These are phyloP conservation scores for Euphrasia confusa DNA, from an alignment of 257 asterid species.

Conservation along the genomic window DNA sequence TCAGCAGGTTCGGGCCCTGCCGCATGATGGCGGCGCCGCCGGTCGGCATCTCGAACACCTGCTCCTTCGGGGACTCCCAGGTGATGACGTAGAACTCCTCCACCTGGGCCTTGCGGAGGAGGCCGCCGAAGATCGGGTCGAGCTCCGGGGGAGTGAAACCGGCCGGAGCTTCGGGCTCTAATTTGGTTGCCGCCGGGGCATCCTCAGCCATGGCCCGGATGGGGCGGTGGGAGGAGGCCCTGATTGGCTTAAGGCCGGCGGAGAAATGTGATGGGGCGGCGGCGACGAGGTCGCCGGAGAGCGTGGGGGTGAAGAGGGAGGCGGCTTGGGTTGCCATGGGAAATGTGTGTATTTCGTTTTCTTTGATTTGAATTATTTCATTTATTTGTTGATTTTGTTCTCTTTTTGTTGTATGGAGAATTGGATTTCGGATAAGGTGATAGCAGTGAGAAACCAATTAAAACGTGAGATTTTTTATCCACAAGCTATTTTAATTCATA, in stretches of 20 bases:
- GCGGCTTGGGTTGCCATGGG: constrained; percentile 80
- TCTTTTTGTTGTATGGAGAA: no score
- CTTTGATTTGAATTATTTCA: neutral
- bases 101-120: constrained; percentile 79
- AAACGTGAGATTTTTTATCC: no score
- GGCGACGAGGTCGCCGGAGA: constrained; percentile 39
- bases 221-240: constrained; percentile 31
- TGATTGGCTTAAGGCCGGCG: constrained; percentile 36
- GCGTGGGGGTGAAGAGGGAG: constrained; percentile 70
- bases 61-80: constrained; percentile 93
- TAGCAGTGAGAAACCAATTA: no score
- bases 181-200: constrained; percentile 28
- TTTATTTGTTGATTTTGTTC: no score
- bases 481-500: no score
- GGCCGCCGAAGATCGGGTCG: constrained; percentile 95
- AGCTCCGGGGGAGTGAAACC: constrained; percentile 92
- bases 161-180: constrained; percentile 49
- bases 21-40: constrained; percentile 99
- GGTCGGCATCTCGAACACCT: constrained; percentile 91
- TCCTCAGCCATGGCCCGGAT: constrained; percentile 72
- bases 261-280: constrained; percentile 45
- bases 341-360: constrained; percentile 24
- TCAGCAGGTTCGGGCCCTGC: constrained; percentile 77
- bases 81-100: constrained; percentile 94
- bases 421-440: no score